Base-by-base conservation (phyloP, 2,329 filamentous ascomycete genomes). In the Aspergillus arachidicola region DNA sequence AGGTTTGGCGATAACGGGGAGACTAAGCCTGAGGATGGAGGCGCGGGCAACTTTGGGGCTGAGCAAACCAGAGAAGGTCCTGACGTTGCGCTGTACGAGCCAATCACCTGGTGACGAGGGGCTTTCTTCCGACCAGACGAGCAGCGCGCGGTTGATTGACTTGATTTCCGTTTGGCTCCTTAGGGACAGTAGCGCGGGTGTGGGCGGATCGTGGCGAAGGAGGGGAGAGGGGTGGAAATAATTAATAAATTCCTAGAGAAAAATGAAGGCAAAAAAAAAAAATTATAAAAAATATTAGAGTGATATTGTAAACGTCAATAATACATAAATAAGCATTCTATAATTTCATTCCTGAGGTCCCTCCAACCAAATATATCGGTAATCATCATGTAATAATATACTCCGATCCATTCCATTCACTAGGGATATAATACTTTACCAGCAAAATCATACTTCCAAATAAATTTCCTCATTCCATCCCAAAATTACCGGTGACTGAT, bases 101-200 rank as follows among this genome's bases (percentile, higher is more conserved):
- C 66, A 68, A 68, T 68, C 66, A 68, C 61, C 51, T 56, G 9
- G 32, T 56, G 41, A 58, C 63, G 66, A 68, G 64, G 64, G 64
- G 64, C 38, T 41, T 60, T 68, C 59, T 55, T 54, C 59, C 63
- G 57, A 59, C 57, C 65, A 57, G 28, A 59, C 38, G 46, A 64
- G 28, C 48, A 36, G 59, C 38, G 43, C 28, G 36, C 21, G 38
- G 55, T 36, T 28, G 57, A 59, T 48, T 32, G 45, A 50, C 32
- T 59, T 58, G 28, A 32, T 23, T 59, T 36, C 45, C 43, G 41
- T 50, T 48, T 58, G 21, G 48, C 38, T 41, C 38, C 11, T n/a
- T n/a, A n/a, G 38, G 38, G 12, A 48, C 21, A 14, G 21, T 23
- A 26, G 26, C 30, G 30, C 51, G 51, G 51, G 51, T 54, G 32